These are phyloP conservation scores for Chionographis japonica DNA, from an alignment of 106 monocot species.

Conservation along the genomic window DNA sequence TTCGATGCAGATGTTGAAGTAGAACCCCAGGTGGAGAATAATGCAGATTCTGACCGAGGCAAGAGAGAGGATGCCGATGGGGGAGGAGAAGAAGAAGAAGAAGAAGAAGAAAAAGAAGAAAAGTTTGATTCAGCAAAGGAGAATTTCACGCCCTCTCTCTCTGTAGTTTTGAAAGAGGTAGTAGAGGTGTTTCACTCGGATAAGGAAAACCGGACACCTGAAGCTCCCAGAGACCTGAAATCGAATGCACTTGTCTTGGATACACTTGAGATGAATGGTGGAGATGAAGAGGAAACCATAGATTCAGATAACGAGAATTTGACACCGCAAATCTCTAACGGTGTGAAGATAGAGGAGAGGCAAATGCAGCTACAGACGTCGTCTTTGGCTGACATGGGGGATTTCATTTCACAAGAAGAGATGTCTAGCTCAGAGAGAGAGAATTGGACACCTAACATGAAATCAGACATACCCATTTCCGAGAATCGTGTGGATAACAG, in stretches of 20 bases:
- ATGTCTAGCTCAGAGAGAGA: too few species aligned
- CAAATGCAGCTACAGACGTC: too few species aligned
- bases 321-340: too few species aligned
- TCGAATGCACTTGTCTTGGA: neutral
- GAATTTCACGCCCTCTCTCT: constrained; percentile 10
- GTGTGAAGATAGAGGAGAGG: too few species aligned
- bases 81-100: constrained; percentile 7
- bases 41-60: neutral
- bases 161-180: neutral
- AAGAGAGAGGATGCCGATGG: constrained; percentile 12
- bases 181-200: constrained; percentile 17
- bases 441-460: too few species aligned
- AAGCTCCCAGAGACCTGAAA: neutral
- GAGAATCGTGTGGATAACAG: too few species aligned
- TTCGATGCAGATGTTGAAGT: neutral
- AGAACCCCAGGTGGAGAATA: neutral
- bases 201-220: constrained; percentile 29
- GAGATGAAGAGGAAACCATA: too few species aligned
- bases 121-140: constrained; percentile 5
- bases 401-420: too few species aligned
- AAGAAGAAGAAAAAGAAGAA: constrained; percentile 18
- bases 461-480: too few species aligned
- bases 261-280: too few species aligned
- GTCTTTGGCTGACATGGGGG: too few species aligned
- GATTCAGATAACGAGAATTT: too few species aligned